A percentile compares a stretch with the other conserved stretches of the same genome.
These are phyloP conservation scores for Salix udensis DNA, from an alignment of 345 rosid genomes.

Conservation along the genomic window DNA sequence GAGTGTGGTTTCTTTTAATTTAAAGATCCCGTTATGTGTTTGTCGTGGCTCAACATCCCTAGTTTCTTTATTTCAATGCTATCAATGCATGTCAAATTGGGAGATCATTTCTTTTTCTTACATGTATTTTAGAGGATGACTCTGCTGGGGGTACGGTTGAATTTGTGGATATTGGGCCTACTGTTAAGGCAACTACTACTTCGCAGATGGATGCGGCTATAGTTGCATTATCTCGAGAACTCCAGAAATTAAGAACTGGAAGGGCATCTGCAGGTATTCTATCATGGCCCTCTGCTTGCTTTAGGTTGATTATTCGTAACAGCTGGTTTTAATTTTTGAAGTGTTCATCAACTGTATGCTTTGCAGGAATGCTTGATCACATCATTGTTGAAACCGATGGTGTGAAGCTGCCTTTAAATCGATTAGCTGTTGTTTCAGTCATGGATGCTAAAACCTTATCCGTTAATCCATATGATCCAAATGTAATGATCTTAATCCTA, in stretches of 20 bases:
- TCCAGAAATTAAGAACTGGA: constrained; percentile 78
- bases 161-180: constrained; percentile 60
- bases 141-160: constrained; percentile 50
- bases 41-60: background rate
- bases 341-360: constrained; percentile 1
- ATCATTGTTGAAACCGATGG: constrained; percentile 76
- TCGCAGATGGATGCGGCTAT: constrained; percentile 92
- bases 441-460: constrained; percentile 82
- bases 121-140: constrained; percentile 60
- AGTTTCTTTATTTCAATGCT: background rate
- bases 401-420: constrained; percentile 72
- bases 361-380: constrained; percentile 91
- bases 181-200: constrained; percentile 53
- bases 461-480: constrained; percentile 86
- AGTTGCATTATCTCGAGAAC: constrained; percentile 67
- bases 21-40: too few relatives aligned
- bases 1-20: too few relatives aligned
- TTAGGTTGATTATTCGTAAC: background rate
- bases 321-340: constrained; percentile 13
- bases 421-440: constrained; percentile 85
- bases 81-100: background rate
- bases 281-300: background rate
- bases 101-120: background rate
- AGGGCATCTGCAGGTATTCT: constrained; percentile 74
- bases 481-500: constrained; percentile 39